Base-by-base conservation (phyloP, 2,329 filamentous ascomycete species). In the Fusarium paranaense region DNA sequence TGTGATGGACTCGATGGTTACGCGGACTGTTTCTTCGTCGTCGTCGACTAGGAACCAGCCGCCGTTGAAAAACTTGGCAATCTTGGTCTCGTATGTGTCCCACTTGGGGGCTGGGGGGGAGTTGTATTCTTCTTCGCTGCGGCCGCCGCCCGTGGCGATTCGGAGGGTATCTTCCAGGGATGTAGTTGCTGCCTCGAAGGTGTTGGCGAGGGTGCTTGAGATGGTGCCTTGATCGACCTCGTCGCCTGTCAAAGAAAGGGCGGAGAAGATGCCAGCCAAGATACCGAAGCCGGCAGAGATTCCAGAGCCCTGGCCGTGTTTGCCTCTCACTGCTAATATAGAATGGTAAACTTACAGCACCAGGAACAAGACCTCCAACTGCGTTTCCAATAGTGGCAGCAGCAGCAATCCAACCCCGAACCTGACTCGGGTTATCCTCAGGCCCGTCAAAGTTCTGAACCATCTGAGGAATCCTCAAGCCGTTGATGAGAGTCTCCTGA, bases 61-160 rank as follows among this genome's bases (percentile, higher is more conserved):
- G 2, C 67, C 60, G 20, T 71, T 68, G 57, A 73, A 73, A 52
- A 74, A 74, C 20, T 63, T 71, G 22, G 71, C 27, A 6, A 73
- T 42, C 5, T 52, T 62, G n/a, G 52, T 60, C 8, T 73, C 62
- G 10, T 42, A 68, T 0, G 71, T 63, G 5, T 72, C 71, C 0
- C 57, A 67, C 10, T 65, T 71, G 13, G 57, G 25, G 5, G 61
- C 58, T 1, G 47, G 71, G 6, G 74, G 64, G 0, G 11, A 45
- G n/a, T 57, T 52, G 2, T 69, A 72, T 0, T 57, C 33, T 3
- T 69, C 64, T 18, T 64, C 59, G 5, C 22, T 50, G 0, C 13
- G 9, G 5, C 25, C 69, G 0, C 70, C 70, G 1, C 69, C 69
- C n/a, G 50, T 64, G 6, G 40, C 70, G 0, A 72, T 72, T 0